A percentile compares a stretch with the other conserved stretches of the same genome.
These are phyloP conservation scores for Cercospora sesami DNA, from an alignment of 2,329 filamentous ascomycete species.

Conservation along the genomic window DNA sequence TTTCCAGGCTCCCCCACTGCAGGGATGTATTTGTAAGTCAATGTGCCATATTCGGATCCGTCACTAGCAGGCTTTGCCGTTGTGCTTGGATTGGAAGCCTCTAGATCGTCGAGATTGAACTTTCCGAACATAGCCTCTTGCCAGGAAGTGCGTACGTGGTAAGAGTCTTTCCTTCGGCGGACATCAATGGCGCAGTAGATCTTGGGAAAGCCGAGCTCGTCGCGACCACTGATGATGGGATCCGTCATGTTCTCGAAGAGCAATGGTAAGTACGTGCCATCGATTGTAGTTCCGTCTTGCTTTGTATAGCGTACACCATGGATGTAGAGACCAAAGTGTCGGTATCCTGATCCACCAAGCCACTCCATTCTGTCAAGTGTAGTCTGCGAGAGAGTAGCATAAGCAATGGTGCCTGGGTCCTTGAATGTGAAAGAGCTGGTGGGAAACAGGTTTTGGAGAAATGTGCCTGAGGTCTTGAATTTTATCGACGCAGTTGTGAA, in stretches of 20 bases:
- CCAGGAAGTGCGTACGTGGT: constrained; percentile 23
- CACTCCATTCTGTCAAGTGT: constrained; percentile 55
- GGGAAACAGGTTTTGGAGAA: constrained; percentile 46
- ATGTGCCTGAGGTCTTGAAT: constrained; percentile 45
- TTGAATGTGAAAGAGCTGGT: constrained; percentile 41
- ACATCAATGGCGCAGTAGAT: constrained; percentile 35
- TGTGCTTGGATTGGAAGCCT: constrained; percentile 8
- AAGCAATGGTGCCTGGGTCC: constrained; percentile 41
- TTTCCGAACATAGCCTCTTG: constrained; percentile 22
- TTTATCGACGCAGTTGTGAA: constrained; percentile 45
- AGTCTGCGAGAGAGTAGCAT: constrained; percentile 43
- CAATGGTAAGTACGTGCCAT: constrained; percentile 58
- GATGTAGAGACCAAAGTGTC: constrained; percentile 60
- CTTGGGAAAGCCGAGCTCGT: constrained; percentile 64
- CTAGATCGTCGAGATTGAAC: constrained; percentile 22
- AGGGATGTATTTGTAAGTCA: constrained; percentile 52
- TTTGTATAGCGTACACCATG: constrained; percentile 60
- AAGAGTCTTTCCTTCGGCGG: constrained; percentile 6
- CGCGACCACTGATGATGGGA: constrained; percentile 60
- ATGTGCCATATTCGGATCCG: constrained; percentile 24
- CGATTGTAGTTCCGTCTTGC: constrained; percentile 51
- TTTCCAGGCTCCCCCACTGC: constrained; percentile 45
- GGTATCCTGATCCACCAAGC: constrained; percentile 62
- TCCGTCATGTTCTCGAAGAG: constrained; percentile 61
- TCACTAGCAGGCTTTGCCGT: constrained; percentile 7